Evolutionary conservation across 2,329 filamentous ascomycete species (phyloP).

Genomic region (Cladophialophora psammophila): DNA sequence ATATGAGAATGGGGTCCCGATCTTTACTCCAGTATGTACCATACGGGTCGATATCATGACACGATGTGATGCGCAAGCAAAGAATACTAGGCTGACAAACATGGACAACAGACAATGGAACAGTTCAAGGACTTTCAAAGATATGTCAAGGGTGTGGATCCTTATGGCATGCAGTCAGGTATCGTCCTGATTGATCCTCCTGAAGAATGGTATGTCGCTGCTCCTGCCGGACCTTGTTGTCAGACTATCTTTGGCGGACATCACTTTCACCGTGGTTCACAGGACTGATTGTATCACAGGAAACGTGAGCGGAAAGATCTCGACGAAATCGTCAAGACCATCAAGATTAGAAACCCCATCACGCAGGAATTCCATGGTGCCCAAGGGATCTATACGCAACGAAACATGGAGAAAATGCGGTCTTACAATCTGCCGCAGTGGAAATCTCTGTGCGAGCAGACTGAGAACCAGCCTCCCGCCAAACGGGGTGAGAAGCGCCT

Average conservation of each 20-base stretch:
- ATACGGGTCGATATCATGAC: not conserved
- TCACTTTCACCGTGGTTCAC: not conserved
- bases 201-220: slow-evolving; percentile 78
- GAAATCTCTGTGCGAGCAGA: slow-evolving; percentile 91
- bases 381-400: slow-evolving; percentile 93
- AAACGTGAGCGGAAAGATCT: slow-evolving; percentile 57
- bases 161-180: slow-evolving; percentile 95
- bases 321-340: slow-evolving; percentile 85
- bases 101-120: slow-evolving; percentile 71
- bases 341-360: slow-evolving; percentile 95
- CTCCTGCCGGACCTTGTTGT: not conserved
- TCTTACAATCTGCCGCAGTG: slow-evolving; percentile 97
- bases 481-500: slow-evolving; percentile 70
- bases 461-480: slow-evolving; percentile 93
- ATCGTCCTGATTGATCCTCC: slow-evolving; percentile 97
- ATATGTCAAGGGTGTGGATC: slow-evolving; percentile 89
- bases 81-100: slow-evolving; percentile 21
- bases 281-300: slow-evolving; percentile 23
- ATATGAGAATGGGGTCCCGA: slow-evolving; percentile 84
- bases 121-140: slow-evolving; percentile 78
- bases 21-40: slow-evolving; percentile 79
- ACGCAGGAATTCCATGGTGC: slow-evolving; percentile 98
- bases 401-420: slow-evolving; percentile 94
- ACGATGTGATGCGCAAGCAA: too few species aligned
- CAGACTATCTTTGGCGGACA: not conserved